A percentile compares a stretch with the other conserved stretches of the same genome.
These are phyloP conservation scores for Ilyonectria mors-panacis DNA, from an alignment of 2,329 filamentous ascomycete species.

Conservation along the genomic window DNA sequence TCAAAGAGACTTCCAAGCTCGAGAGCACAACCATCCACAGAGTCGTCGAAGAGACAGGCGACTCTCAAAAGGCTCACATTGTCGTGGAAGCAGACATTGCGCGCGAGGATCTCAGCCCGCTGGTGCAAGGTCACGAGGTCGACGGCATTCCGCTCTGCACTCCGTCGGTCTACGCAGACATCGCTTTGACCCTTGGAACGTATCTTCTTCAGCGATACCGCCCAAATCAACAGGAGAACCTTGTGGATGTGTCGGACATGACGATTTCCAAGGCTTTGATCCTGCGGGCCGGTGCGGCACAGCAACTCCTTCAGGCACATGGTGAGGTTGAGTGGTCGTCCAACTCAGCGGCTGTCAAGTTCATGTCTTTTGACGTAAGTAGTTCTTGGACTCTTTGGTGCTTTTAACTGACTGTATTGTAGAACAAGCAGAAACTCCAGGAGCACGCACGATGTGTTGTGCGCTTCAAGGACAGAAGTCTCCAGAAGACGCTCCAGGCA, in stretches of 20 bases:
- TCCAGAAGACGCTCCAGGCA: slow-evolving; percentile 23
- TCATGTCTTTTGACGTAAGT: slow-evolving; percentile 37
- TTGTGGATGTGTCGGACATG: slow-evolving; percentile 43
- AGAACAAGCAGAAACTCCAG: slow-evolving; percentile 30
- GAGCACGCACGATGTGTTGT: slow-evolving; percentile 35
- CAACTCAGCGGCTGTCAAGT: slow-evolving; percentile 22
- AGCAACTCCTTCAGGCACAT: slow-evolving; percentile 36
- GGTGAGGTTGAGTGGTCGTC: slow-evolving; percentile 37
- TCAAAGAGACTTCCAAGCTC: slow-evolving; percentile 23
- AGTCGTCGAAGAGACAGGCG: slow-evolving; percentile 36
- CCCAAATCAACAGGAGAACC: slow-evolving; percentile 21
- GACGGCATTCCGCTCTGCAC: slow-evolving; percentile 42
- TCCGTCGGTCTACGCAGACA: slow-evolving; percentile 39
- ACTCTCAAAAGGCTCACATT: slow-evolving; percentile 31
- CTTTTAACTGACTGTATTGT: not conserved
- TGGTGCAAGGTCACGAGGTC: slow-evolving; percentile 38
- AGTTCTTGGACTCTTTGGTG: too few species aligned
- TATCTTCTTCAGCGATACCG: slow-evolving; percentile 35
- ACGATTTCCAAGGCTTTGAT: slow-evolving; percentile 39
- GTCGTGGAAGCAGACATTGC: slow-evolving; percentile 40
- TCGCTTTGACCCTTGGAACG: slow-evolving; percentile 34
- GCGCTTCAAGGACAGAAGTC: slow-evolving; percentile 33
- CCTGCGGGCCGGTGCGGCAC: slow-evolving; percentile 5
- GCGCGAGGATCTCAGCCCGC: slow-evolving; percentile 37
- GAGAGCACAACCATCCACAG: slow-evolving; percentile 40